These are phyloP conservation scores for Albifimbria verrucaria DNA, from an alignment of 2,329 filamentous ascomycete genomes.

Conservation along the genomic window DNA sequence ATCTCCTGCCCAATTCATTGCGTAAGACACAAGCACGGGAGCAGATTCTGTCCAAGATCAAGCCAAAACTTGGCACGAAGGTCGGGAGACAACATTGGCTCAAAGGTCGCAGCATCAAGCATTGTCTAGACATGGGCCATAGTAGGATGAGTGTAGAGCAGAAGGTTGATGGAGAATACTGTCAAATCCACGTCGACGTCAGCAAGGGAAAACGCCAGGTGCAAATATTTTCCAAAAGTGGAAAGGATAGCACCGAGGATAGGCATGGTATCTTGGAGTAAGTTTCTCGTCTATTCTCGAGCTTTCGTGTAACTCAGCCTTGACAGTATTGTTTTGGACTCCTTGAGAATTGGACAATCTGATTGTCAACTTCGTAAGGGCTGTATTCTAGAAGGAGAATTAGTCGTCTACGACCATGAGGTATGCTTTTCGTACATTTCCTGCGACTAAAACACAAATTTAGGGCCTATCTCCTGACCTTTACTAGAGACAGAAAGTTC, in stretches of 20 bases:
- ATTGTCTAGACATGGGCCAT: constrained; percentile 65
- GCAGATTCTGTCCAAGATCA: constrained; percentile 31
- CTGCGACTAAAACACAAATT: background rate
- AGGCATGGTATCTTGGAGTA: constrained; percentile 57
- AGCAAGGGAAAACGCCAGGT: constrained; percentile 52
- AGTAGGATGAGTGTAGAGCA: constrained; percentile 69
- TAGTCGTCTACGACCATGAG: constrained; percentile 72
- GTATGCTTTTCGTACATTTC: constrained; percentile 24
- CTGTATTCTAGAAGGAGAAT: constrained; percentile 81
- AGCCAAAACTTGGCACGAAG: constrained; percentile 58
- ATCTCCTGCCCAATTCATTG: constrained; percentile 14
- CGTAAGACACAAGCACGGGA: constrained; percentile 8
- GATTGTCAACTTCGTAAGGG: constrained; percentile 57
- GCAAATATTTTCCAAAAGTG: constrained; percentile 88
- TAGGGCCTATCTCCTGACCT: constrained; percentile 8
- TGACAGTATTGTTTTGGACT: constrained; percentile 55
- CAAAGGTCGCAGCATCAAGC: constrained; percentile 68
- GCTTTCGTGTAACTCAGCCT: background rate
- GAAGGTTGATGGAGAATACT: constrained; percentile 88
- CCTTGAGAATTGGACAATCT: constrained; percentile 57
- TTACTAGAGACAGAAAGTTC: constrained; percentile 52
- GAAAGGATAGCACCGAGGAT: constrained; percentile 81
- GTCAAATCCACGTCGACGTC: constrained; percentile 79
- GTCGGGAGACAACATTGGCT: constrained; percentile 62
- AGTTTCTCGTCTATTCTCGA: constrained; percentile 10